Evolutionary conservation across 768 basidiomycete genomes (phyloP).

Genomic region (Suillus subluteus): DNA sequence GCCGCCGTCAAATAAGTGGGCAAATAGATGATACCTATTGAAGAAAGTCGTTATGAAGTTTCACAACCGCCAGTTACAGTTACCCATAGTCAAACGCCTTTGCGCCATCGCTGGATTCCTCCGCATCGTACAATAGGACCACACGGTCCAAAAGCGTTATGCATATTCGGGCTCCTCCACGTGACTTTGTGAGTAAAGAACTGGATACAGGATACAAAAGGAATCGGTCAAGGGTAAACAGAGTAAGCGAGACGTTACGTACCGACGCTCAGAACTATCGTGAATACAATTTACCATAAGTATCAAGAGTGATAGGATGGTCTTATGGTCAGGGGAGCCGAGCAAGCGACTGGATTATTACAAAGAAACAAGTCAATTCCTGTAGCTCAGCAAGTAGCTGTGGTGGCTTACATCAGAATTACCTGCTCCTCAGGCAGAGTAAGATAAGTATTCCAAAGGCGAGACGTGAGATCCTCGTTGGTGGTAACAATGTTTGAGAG

Average conservation of each 20-base stretch:
- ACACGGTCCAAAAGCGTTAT: slow-evolving; percentile 72
- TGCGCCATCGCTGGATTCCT: slow-evolving; percentile 64
- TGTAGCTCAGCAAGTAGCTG: slow-evolving; percentile 9
- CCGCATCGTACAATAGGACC: slow-evolving; percentile 68
- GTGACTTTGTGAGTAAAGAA: slow-evolving; percentile 51
- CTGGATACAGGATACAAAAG: slow-evolving; percentile 8
- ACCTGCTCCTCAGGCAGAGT: slow-evolving; percentile 72
- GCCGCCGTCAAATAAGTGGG: slow-evolving; percentile 62
- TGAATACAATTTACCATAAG: slow-evolving; percentile 76
- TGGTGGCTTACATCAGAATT: slow-evolving; percentile 67
- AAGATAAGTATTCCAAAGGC: slow-evolving; percentile 67
- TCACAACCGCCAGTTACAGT: slow-evolving; percentile 3
- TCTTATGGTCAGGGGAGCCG: slow-evolving; percentile 64
- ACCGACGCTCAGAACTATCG: slow-evolving; percentile 60
- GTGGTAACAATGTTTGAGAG: slow-evolving; percentile 85
- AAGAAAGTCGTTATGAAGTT: slow-evolving; percentile 19
- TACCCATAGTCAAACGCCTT: slow-evolving; percentile 81
- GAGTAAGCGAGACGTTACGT: slow-evolving; percentile 28
- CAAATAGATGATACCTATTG: slow-evolving; percentile 65
- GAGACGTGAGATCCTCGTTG: slow-evolving; percentile 59
- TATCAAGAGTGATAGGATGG: slow-evolving; percentile 63
- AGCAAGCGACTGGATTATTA: slow-evolving; percentile 54
- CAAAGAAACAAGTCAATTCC: slow-evolving; percentile 8
- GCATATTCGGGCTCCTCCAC: slow-evolving; percentile 66
- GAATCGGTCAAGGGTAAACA: slow-evolving; percentile 1